Percentiles rank a stretch among this genome's conserved stretches.
Evolutionary conservation across 495 filamentous ascomycete genomes (phyloP).

Genomic region (Beverwykella pulmonaria): DNA sequence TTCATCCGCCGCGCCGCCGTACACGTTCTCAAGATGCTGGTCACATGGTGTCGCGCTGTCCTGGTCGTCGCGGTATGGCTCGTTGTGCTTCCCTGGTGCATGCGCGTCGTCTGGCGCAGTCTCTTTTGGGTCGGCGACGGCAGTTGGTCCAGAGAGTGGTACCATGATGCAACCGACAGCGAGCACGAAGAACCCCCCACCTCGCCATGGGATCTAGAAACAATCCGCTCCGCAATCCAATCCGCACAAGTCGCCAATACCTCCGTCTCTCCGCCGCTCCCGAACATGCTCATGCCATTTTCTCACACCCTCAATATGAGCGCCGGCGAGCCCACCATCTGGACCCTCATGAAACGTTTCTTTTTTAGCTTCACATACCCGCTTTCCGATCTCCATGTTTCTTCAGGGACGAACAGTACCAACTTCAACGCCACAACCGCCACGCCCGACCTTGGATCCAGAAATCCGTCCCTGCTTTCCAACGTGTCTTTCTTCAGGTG

Average conservation of each 20-base stretch:
- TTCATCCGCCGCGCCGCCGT: constrained; percentile 74
- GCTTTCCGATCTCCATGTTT: neutral
- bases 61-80: constrained; percentile 89
- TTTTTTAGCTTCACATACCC: constrained; percentile 23
- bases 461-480: constrained; percentile 62
- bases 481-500: constrained; percentile 70
- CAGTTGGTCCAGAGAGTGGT: constrained; percentile 62
- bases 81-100: constrained; percentile 82
- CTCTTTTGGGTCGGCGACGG: constrained; percentile 97
- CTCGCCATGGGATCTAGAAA: constrained; percentile 18
- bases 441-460: neutral
- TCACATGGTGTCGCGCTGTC: constrained; percentile 74
- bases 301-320: constrained; percentile 52
- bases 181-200: neutral
- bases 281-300: constrained; percentile 45
- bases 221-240: constrained; percentile 27
- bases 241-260: constrained; percentile 48
- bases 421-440: constrained; percentile 10
- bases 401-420: neutral
- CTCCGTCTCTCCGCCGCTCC: constrained; percentile 35
- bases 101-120: constrained; percentile 86
- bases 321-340: constrained; percentile 53
- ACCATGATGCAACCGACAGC: neutral
- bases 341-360: constrained; percentile 53
- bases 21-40: constrained; percentile 67